These are phyloP conservation scores for Globisporangium camurandrum DNA, from an alignment of 352 stramenopile species.

Conservation along the genomic window DNA sequence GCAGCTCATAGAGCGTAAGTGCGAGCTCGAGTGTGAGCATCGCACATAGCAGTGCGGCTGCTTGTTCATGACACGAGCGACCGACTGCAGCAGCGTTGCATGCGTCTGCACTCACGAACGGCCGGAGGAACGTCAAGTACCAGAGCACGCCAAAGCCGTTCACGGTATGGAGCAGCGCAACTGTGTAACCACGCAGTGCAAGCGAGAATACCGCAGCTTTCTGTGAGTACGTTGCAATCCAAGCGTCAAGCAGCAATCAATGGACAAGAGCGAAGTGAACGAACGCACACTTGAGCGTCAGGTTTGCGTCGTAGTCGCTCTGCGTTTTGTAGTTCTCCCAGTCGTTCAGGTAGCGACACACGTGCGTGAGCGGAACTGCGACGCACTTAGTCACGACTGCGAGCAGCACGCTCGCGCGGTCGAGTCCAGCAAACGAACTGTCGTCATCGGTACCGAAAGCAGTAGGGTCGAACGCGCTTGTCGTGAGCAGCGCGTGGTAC, in stretches of 20 bases:
- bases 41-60: conserved; percentile 34
- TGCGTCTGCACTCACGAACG: conserved; percentile 19
- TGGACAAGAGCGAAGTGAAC: not conserved
- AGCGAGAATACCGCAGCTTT: no score
- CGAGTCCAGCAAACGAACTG: conserved; percentile 13
- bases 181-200: no score
- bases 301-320: conserved; percentile 50
- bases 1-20: conserved; percentile 31
- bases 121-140: conserved; percentile 39
- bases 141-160: conserved; percentile 55
- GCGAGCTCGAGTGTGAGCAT: conserved; percentile 30
- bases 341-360: conserved; percentile 33
- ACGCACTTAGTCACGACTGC: conserved; percentile 35
- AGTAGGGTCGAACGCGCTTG: conserved; percentile 18
- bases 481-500: conserved; percentile 33
- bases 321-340: conserved; percentile 76
- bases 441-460: conserved; percentile 1
- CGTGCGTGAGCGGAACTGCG: conserved; percentile 13
- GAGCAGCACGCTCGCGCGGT: conserved; percentile 25
- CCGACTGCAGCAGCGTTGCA: conserved; percentile 9
- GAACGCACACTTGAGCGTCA: conserved; percentile 70
- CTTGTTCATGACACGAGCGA: conserved; percentile 36
- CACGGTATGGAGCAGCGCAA: conserved; percentile 46
- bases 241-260: conserved; percentile 4
- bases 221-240: no score